Evolutionary conservation across 2,329 filamentous ascomycete species (phyloP).

Genomic region (Pseudopithomyces maydicus): DNA sequence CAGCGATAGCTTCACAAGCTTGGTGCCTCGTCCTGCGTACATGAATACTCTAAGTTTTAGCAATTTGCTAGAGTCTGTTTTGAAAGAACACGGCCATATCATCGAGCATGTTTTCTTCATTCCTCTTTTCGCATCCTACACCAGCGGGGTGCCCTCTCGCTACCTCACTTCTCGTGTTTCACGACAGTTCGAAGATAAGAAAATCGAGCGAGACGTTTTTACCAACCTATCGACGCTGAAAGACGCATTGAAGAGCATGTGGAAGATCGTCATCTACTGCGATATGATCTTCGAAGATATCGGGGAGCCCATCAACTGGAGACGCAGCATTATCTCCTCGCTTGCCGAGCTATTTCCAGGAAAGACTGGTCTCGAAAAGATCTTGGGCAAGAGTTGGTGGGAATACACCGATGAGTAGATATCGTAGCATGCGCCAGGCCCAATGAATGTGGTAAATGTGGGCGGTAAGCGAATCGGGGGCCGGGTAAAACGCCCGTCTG

Average conservation of each 20-base stretch:
- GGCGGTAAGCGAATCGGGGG: too few relatives aligned
- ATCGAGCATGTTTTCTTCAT: constrained; percentile 1
- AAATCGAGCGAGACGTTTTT: neutral
- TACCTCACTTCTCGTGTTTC: neutral
- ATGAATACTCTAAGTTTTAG: constrained; percentile 2
- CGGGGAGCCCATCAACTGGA: neutral
- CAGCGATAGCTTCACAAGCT: neutral
- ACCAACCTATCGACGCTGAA: neutral
- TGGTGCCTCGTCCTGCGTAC: neutral
- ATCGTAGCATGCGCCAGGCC: too few relatives aligned
- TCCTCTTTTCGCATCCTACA: neutral
- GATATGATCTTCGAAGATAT: constrained; percentile 1
- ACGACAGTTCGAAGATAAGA: neutral
- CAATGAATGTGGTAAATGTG: too few relatives aligned
- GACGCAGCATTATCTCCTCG: neutral
- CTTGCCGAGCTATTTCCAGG: neutral
- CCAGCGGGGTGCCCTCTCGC: neutral
- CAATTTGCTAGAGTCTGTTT: neutral
- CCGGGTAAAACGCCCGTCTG: too few relatives aligned
- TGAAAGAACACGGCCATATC: constrained; percentile 2
- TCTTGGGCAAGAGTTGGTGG: neutral
- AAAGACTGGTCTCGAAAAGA: neutral
- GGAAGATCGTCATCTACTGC: neutral
- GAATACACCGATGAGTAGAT: neutral
- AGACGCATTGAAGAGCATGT: neutral